phyloP scores from a whole-genome alignment of 2,329 filamentous ascomycete species.

The Cryphonectria japonica region DNA sequence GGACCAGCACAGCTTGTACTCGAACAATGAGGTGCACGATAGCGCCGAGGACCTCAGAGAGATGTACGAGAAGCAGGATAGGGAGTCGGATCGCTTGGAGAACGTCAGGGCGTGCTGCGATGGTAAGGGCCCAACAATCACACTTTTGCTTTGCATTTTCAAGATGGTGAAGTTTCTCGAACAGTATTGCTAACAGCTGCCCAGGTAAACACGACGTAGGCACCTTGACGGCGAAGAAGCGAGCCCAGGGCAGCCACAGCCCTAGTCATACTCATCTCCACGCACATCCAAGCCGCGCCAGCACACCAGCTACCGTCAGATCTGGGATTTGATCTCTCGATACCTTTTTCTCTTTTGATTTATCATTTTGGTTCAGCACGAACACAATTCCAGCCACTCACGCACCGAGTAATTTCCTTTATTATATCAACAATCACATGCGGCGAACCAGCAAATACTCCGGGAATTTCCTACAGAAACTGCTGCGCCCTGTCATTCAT shows the following conservation, averaged over 20 bases:
- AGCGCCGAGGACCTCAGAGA: constrained; percentile 82
- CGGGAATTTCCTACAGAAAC: background rate
- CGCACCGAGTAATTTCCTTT: constrained; percentile 23
- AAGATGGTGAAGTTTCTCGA: background rate
- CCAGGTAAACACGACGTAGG: constrained; percentile 76
- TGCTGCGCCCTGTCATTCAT: constrained; percentile 8
- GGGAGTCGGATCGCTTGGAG: constrained; percentile 79
- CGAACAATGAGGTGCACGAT: constrained; percentile 67
- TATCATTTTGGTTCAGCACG: constrained; percentile 2
- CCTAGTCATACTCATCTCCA: constrained; percentile 37
- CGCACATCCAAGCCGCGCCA: constrained; percentile 26
- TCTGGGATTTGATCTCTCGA: constrained; percentile 32
- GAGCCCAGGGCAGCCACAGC: constrained; percentile 45
- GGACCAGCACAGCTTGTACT: constrained; percentile 49
- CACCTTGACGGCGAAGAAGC: constrained; percentile 55
- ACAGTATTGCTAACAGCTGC: background rate
- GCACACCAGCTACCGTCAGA: constrained; percentile 31
- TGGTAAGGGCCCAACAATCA: constrained; percentile 62
- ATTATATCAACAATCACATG: constrained; percentile 18
- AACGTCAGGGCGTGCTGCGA: constrained; percentile 98
- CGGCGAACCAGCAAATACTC: constrained; percentile 14
- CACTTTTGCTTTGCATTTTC: background rate
- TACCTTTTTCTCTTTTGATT: background rate
- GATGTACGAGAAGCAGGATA: constrained; percentile 78
- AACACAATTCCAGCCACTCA: constrained; percentile 11